Conservation (phyloP, 257 asterid genomes). For the Rhazya stricta region DNA sequence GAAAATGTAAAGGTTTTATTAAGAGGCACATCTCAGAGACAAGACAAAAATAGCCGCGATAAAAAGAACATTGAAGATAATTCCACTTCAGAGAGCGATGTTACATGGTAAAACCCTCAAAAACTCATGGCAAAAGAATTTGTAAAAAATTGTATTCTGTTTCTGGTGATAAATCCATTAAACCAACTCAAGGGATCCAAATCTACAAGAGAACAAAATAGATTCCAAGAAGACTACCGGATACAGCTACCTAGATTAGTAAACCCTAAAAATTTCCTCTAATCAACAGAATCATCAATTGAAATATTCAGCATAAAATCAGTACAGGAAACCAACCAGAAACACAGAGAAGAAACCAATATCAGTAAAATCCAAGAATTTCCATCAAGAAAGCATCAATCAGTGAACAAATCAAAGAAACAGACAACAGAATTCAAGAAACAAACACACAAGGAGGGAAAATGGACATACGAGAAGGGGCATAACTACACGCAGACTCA, state of each 20-base stretch:
- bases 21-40: too few relatives aligned
- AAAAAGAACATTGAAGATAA: neutral
- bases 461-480: conserved; percentile 82
- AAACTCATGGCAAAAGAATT: too few relatives aligned
- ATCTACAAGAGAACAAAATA: too few relatives aligned
- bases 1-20: neutral
- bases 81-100: neutral
- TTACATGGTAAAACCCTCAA: neutral
- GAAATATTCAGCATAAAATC: neutral
- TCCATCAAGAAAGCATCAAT: neutral
- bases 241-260: neutral
- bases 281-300: neutral
- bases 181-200: neutral
- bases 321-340: neutral
- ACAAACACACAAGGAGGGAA: neutral
- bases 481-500: conserved; percentile 42
- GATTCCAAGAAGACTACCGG: neutral
- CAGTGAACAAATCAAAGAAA: neutral
- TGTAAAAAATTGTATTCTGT: neutral
- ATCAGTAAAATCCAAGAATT: neutral
- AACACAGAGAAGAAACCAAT: neutral
- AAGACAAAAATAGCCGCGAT: neutral
- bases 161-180: neutral
- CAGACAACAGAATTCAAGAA: neutral
- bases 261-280: neutral